phyloP scores from a whole-genome alignment of 208 protist species.

The Strigomonas galati region DNA sequence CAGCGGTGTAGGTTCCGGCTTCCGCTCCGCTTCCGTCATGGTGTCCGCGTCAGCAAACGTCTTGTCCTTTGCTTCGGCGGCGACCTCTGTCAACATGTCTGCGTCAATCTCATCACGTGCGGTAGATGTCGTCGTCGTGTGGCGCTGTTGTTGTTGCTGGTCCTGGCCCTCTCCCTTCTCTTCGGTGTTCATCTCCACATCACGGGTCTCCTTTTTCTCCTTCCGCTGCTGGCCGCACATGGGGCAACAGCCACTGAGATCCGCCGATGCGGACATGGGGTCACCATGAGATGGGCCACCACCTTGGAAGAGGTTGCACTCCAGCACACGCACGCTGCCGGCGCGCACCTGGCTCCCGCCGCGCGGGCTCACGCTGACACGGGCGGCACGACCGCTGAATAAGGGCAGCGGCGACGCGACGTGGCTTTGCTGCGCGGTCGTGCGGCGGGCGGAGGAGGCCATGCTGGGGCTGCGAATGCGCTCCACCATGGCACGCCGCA shows the following conservation, averaged over 20 bases:
- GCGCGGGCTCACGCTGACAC: neutral
- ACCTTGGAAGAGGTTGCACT: conserved; percentile 8
- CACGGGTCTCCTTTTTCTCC: too few species aligned
- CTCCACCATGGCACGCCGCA: conserved; percentile 3
- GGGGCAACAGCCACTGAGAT: neutral
- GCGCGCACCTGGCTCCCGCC: neutral
- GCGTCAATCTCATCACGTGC: too few species aligned
- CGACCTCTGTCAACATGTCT: too few species aligned
- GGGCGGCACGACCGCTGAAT: neutral
- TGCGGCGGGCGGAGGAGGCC: neutral
- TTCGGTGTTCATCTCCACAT: too few species aligned
- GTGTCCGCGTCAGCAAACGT: too few species aligned
- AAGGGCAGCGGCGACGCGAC: neutral
- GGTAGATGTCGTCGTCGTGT: too few species aligned
- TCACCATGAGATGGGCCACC: neutral
- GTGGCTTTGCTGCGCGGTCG: neutral
- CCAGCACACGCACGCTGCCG: neutral
- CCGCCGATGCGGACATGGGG: neutral
- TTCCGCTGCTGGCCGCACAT: conserved; percentile 4
- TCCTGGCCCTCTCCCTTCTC: too few species aligned
- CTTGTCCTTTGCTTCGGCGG: too few species aligned
- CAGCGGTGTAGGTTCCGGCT: too few species aligned
- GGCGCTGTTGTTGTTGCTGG: too few species aligned
- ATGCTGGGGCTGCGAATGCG: conserved; percentile 7
- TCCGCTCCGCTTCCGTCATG: neutral